These are phyloP conservation scores for Marsdenia floribunda DNA, from an alignment of 257 asterid species.

Conservation along the genomic window DNA sequence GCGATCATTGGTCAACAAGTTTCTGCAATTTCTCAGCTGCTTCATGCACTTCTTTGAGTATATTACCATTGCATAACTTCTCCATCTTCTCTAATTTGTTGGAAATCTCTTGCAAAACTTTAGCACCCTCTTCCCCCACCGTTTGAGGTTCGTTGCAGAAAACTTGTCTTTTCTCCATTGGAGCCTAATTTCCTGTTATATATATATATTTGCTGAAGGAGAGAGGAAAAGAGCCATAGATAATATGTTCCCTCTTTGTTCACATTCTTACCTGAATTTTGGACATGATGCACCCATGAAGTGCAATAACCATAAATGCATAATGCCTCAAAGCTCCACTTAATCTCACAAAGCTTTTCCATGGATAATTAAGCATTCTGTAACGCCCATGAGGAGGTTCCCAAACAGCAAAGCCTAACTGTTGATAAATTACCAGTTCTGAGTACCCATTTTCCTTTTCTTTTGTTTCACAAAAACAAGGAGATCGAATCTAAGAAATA, in stretches of 20 bases:
- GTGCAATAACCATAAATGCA: constrained; percentile 49
- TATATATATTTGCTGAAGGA: no score
- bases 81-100: constrained; percentile 34
- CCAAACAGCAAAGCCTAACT: constrained; percentile 51
- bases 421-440: background rate
- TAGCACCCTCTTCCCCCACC: constrained; percentile 36
- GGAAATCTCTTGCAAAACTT: constrained; percentile 25
- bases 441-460: background rate
- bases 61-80: constrained; percentile 14
- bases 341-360: constrained; percentile 41
- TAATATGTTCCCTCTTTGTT: background rate
- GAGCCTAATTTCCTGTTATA: constrained; percentile 24
- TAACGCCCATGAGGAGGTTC: constrained; percentile 54
- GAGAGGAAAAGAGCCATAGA: no score
- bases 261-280: constrained; percentile 39
- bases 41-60: constrained; percentile 44
- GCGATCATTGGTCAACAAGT: constrained; percentile 33
- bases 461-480: background rate
- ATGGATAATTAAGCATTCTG: constrained; percentile 33
- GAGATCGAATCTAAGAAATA: background rate
- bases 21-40: constrained; percentile 48
- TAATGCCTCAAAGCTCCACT: constrained; percentile 48
- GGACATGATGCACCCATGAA: constrained; percentile 45
- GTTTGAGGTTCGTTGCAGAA: constrained; percentile 25
- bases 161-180: constrained; percentile 35